These are phyloP conservation scores for Fusarium albosuccineum DNA, from an alignment of 2,329 filamentous ascomycete genomes.

Conservation along the genomic window DNA sequence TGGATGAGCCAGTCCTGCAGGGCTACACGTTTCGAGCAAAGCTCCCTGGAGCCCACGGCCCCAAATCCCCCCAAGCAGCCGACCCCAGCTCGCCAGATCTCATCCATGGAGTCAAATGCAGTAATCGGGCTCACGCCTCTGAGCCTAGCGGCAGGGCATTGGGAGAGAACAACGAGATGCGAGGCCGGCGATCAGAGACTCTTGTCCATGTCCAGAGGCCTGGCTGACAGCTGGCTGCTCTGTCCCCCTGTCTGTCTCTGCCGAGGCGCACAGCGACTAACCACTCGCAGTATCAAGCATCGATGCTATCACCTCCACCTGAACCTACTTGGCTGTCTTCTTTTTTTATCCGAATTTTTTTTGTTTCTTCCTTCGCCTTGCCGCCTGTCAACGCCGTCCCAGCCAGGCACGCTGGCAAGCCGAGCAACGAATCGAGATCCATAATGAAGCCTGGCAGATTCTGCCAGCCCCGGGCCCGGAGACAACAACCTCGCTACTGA, in stretches of 20 bases:
- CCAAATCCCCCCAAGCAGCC: conserved; percentile 12
- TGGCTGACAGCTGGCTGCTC: conserved; percentile 12
- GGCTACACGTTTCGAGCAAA: conserved; percentile 43
- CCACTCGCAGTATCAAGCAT: conserved; percentile 21
- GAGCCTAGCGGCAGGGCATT: conserved; percentile 22
- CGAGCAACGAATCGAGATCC: conserved; percentile 34
- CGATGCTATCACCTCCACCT: conserved; percentile 16
- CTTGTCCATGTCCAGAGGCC: neutral
- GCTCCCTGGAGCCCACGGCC: conserved; percentile 31
- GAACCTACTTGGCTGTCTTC: conserved; percentile 5
- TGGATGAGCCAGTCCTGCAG: conserved; percentile 41
- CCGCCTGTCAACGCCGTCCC: conserved; percentile 3
- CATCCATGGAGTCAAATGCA: conserved; percentile 28
- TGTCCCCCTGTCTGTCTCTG: conserved; percentile 20
- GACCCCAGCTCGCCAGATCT: conserved; percentile 26
- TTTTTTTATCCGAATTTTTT: neutral
- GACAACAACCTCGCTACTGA: conserved; percentile 16
- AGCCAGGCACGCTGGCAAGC: conserved; percentile 12
- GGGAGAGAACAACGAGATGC: conserved; percentile 28
- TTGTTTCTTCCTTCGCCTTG: neutral
- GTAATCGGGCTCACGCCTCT: conserved; percentile 20
- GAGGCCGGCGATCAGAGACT: conserved; percentile 1
- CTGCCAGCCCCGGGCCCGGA: conserved; percentile 23
- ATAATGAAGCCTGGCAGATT: conserved; percentile 23
- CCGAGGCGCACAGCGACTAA: conserved; percentile 25